A percentile compares a stretch with the other conserved stretches of the same genome.
Evolutionary conservation across 495 filamentous ascomycete genomes (phyloP).

Genomic region (Halenospora varia): DNA sequence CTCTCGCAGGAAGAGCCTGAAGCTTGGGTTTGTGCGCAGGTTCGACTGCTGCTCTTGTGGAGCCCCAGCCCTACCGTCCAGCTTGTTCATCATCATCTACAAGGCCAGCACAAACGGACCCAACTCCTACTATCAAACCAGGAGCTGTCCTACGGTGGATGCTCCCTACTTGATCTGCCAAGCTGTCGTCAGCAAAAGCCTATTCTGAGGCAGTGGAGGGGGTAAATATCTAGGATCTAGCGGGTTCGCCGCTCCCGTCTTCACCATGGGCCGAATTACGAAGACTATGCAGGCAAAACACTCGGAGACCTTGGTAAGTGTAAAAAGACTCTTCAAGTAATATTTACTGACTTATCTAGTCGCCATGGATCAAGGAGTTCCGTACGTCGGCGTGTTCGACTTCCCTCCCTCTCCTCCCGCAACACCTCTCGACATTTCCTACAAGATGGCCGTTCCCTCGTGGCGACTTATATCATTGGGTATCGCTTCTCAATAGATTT

Average conservation of each 20-base stretch:
- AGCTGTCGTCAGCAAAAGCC: slow-evolving; percentile 21
- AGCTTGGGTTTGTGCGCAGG: too few relatives aligned
- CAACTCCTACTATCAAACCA: background rate
- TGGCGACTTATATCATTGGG: slow-evolving; percentile 98
- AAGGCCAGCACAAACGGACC: slow-evolving; percentile 7
- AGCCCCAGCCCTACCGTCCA: slow-evolving; percentile 1
- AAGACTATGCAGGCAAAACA: slow-evolving; percentile 91
- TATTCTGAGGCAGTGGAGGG: slow-evolving; percentile 23
- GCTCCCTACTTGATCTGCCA: slow-evolving; percentile 18
- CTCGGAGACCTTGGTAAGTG: slow-evolving; percentile 85
- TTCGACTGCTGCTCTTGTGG: too few relatives aligned
- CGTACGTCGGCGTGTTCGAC: slow-evolving; percentile 62
- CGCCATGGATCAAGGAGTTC: slow-evolving; percentile 78
- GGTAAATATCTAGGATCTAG: slow-evolving; percentile 21
- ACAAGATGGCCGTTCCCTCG: slow-evolving; percentile 92
- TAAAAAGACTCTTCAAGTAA: background rate
- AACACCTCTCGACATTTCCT: slow-evolving; percentile 74
- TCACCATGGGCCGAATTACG: slow-evolving; percentile 91
- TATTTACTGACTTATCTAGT: slow-evolving; percentile 44
- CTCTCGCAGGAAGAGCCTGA: too few relatives aligned
- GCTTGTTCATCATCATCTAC: background rate
- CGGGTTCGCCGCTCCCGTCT: slow-evolving; percentile 49
- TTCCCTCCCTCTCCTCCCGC: slow-evolving; percentile 70
- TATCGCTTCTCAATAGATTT: slow-evolving; percentile 89
- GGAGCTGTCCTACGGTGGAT: slow-evolving; percentile 23